Base-by-base conservation (phyloP, 2,329 filamentous ascomycete genomes). In the Botrytis galanthina region DNA sequence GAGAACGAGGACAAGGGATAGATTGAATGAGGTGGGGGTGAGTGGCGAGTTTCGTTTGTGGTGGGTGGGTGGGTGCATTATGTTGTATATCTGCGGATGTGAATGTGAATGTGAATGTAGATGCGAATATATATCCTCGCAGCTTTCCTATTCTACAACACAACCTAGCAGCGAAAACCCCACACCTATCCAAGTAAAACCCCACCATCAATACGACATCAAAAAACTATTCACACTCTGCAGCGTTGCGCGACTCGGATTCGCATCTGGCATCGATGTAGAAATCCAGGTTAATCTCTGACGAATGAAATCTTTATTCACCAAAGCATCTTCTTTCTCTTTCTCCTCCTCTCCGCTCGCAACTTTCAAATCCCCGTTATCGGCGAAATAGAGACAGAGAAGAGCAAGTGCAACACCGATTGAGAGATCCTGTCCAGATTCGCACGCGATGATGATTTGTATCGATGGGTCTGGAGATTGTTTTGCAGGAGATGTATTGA, bases 191-290 rank as follows among this genome's bases (percentile, higher is more conserved):
- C 44, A 22, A 46, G 3, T 2, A 20, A 46, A 22, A 7, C 16
- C 46, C 48, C 48, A 4, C 9, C 10, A 39, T 42, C 72, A 77
- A 32, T 74, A 72, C 51, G 83, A 82, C 90, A 98, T 95, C 70
- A 98, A 83, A 79, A 93, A 97, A 72, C 93, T 93, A 82, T 98
- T 98, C 8, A 98, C 92, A 77, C 93, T 95, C 82, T 98, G 95
- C 54, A 98, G 84, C 0, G 95, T 98, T 35, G 93, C 87, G 51
- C 96, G 87, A 75, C 91, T 95, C 0, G 95, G 95, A 80, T 97
- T 97, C 3, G 91, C 92, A 77, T 92, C 90, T 0, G 94, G 92
- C 80, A 92, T 91, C 0, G 89, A 89, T 8, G 90, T 91, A 82
- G 95, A 93, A 78, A 98, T 93, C 85, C 91, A 92, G n/a, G 92